phyloP scores from a whole-genome alignment of 768 basidiomycete species.

The Vishniacozyma victoriae region DNA sequence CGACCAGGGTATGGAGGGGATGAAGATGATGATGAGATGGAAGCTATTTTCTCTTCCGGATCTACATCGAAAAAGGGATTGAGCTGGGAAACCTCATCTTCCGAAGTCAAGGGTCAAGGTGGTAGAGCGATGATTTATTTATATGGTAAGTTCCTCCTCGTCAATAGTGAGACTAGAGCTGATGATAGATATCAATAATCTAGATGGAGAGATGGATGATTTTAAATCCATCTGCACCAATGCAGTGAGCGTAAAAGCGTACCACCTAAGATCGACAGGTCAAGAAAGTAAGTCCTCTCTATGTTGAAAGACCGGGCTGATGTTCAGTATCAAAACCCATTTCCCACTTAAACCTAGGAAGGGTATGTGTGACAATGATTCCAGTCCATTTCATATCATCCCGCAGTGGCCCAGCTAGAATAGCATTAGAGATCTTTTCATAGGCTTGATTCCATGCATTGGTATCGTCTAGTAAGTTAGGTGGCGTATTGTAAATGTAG shows the following conservation, averaged over 20 bases:
- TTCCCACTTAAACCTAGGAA: too few species aligned
- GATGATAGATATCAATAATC: not conserved
- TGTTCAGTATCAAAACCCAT: too few species aligned
- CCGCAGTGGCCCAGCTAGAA: too few species aligned
- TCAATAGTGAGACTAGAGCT: not conserved
- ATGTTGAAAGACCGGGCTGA: too few species aligned
- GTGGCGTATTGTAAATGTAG: too few species aligned
- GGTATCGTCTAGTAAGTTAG: too few species aligned
- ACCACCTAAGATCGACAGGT: not conserved
- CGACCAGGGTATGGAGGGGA: slow-evolving; percentile 4
- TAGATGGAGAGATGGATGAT: not conserved
- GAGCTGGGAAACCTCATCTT: slow-evolving; percentile 18
- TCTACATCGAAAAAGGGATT: not conserved
- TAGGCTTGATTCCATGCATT: too few species aligned
- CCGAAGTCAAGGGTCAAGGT: slow-evolving; percentile 6
- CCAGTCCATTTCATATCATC: too few species aligned
- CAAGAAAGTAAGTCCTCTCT: not conserved
- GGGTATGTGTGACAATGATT: too few species aligned
- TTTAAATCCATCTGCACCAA: not conserved
- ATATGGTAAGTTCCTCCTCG: slow-evolving; percentile 4
- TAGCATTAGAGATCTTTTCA: too few species aligned
- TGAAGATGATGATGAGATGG: slow-evolving; percentile 27
- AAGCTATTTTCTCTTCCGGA: slow-evolving; percentile 5
- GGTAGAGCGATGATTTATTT: slow-evolving; percentile 14
- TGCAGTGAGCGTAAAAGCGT: slow-evolving; percentile 8